Conservation (phyloP, 176 grass and related monocot species). For the Triticum timopheevii region DNA sequence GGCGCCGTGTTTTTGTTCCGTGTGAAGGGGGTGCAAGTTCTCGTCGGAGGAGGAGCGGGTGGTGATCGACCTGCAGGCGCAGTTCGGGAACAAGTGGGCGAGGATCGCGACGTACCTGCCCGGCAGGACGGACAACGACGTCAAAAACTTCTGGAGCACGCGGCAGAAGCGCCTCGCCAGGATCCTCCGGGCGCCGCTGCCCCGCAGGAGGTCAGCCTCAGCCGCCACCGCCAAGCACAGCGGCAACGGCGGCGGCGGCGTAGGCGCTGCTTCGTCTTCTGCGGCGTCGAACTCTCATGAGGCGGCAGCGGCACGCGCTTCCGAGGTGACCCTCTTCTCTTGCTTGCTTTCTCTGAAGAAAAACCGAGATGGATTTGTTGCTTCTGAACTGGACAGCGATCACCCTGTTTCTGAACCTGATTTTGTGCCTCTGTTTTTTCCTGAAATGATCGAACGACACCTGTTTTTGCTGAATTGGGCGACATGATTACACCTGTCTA, state of each 20-base stretch:
- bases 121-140: constrained; percentile 69
- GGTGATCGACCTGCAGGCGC: constrained; percentile 44
- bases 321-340: constrained; percentile 15
- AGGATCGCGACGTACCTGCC: constrained; percentile 38
- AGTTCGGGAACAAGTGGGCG: constrained; percentile 68
- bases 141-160: constrained; percentile 78
- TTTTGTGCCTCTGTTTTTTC: not conserved
- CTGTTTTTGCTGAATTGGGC: not conserved
- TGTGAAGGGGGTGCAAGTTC: constrained; percentile 41
- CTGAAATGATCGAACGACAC: not conserved
- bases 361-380: not conserved
- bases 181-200: not conserved
- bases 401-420: not conserved
- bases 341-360: not conserved
- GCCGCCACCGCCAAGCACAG: not conserved
- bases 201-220: not conserved
- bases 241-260: not conserved
- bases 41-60: constrained; percentile 44
- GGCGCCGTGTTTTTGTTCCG: not conserved
- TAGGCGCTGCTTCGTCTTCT: not conserved
- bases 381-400: not conserved
- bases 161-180: constrained; percentile 49
- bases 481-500: not conserved
- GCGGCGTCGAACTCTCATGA: not conserved
- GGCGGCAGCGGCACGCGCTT: not conserved